Base-by-base conservation (phyloP, 1,139 yeast genomes). In the Scheffersomyces illinoinensis region DNA sequence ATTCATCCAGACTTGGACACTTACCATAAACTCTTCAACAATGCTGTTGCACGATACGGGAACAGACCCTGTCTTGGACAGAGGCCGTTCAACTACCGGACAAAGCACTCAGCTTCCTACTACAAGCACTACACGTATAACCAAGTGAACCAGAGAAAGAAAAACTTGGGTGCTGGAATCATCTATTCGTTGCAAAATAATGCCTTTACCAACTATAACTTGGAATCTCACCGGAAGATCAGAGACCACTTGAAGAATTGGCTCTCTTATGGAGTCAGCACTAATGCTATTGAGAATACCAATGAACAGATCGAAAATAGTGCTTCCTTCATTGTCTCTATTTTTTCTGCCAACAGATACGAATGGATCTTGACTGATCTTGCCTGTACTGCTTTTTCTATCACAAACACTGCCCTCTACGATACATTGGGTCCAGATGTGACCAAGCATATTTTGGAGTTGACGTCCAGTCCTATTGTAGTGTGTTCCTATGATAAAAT, bases 341-440 rank as follows among this genome's bases (percentile, higher is more conserved):
- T 78, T 46, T 77, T 68, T 57, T 68, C 79, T 4, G 73, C 75
- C 47, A 79, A 78, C 62, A 65, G 83, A 43, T 64, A 64, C 53
- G 83, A 79, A 63, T 79, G 83, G 83, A 60, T 74, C 2, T 62
- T 78, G 54, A 64, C 79, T 19, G 83, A 79, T 64, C 63, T 78
- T 59, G 78, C 78, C 5, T 77, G 81, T 59, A 63, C 73, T 4
- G 69, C 78, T 21, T 76, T 66, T 61, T 71, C 79, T 7, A 70
- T 79, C 56, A 74, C 81, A 50, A 73, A 69, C 59, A 77, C 82
- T 20, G 77, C 81, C 1, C 70, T 78, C 55, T 79, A 79, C 59
- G 82, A 78, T 59, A 78, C 79, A 50, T 73, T 78, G 62, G 82
- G 82, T 1, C 70, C 70, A 1, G 71, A 69, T 14, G 71, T 79